Conservation (phyloP, 768 basidiomycete genomes). For the Tricholoma hemisulphureum region DNA sequence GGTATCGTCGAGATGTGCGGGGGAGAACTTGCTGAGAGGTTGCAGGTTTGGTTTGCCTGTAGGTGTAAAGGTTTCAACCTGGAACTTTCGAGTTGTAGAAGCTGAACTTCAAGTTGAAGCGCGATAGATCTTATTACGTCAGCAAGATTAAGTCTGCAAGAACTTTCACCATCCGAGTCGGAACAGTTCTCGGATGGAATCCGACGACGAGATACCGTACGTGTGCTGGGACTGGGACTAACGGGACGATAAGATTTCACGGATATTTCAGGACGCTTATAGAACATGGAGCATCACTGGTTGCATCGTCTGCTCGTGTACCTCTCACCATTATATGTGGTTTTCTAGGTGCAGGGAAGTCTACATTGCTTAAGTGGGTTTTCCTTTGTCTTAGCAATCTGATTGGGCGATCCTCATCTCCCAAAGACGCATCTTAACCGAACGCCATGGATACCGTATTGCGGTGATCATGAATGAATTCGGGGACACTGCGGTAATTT, state of each 20-base stretch:
- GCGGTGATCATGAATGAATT: constrained; percentile 99
- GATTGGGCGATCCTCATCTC: background rate
- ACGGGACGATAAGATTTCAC: background rate
- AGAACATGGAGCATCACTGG: constrained; percentile 16
- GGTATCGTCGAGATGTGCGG: background rate
- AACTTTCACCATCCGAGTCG: no score
- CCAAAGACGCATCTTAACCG: constrained; percentile 80
- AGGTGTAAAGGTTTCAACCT: no score
- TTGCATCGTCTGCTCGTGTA: constrained; percentile 37
- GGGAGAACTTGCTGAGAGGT: background rate
- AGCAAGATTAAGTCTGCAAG: no score
- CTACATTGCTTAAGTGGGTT: constrained; percentile 80
- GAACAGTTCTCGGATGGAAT: constrained; percentile 39
- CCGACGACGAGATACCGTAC: constrained; percentile 62
- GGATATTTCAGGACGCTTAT: constrained; percentile 24
- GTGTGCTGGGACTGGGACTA: constrained; percentile 20
- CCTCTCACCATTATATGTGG: constrained; percentile 95
- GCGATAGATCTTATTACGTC: background rate
- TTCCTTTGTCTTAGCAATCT: background rate
- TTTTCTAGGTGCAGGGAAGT: constrained; percentile 93
- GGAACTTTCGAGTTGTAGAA: no score
- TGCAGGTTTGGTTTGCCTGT: no score
- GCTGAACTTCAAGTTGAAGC: background rate
- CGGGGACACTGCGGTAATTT: constrained; percentile 87
- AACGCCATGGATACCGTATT: constrained; percentile 91